Conservation (phyloP, 768 basidiomycete genomes). For the Lactifluus volemus region DNA sequence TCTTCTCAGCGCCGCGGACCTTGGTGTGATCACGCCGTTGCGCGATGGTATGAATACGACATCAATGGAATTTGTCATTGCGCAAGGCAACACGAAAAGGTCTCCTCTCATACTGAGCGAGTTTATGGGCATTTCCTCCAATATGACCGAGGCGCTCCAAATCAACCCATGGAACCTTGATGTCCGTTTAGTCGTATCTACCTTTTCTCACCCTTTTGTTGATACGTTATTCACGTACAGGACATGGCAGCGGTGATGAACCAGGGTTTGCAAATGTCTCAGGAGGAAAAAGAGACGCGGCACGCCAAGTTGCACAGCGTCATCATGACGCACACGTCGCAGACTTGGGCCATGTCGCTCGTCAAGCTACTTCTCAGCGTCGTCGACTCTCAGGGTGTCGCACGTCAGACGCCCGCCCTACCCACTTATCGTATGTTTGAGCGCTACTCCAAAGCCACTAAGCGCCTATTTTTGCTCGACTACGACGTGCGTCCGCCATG, state of each 20-base stretch:
- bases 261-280: slow-evolving; percentile 73
- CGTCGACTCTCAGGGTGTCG: slow-evolving; percentile 68
- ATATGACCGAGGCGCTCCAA: slow-evolving; percentile 81
- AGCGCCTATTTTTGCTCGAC: slow-evolving; percentile 89
- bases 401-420: slow-evolving; percentile 79
- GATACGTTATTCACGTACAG: slow-evolving; percentile 28
- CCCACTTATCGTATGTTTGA: slow-evolving; percentile 48
- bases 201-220: background rate
- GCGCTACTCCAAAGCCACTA: slow-evolving; percentile 60
- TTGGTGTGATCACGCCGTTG: slow-evolving; percentile 90
- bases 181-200: slow-evolving; percentile 34
- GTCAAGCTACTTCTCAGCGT: slow-evolving; percentile 82
- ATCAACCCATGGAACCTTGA: slow-evolving; percentile 97
- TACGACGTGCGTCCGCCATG: slow-evolving; percentile 64
- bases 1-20: slow-evolving; percentile 83
- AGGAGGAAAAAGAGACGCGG: slow-evolving; percentile 61
- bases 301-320: slow-evolving; percentile 74
- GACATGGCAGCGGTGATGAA: slow-evolving; percentile 89
- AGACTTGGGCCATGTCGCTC: slow-evolving; percentile 87
- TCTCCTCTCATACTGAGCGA: slow-evolving; percentile 89
- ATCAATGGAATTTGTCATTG: slow-evolving; percentile 95
- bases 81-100: slow-evolving; percentile 77
- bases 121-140: slow-evolving; percentile 95
- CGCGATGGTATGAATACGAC: slow-evolving; percentile 99
- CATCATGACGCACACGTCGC: slow-evolving; percentile 89